Base-by-base conservation (phyloP, 129 eudicot genomes). In the Flaveria brownii region DNA sequence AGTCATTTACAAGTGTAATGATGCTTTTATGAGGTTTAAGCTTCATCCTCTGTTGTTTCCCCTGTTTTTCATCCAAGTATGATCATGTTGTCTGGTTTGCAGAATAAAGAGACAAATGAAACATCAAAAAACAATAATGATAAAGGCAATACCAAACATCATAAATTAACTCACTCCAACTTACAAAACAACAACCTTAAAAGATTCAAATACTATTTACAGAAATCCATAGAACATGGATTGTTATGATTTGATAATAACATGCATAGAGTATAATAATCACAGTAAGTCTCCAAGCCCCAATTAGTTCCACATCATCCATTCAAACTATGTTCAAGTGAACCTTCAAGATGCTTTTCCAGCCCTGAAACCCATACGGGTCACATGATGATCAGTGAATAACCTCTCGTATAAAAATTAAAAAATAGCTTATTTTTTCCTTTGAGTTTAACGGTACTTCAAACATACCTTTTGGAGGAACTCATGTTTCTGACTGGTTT, bases 391-490 rank as follows among this genome's bases (percentile, higher is more conserved):
- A 76, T 78, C 42, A 26, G 54, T 3, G 22, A 60, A 26, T 68
- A 60, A 16, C 1, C 15, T 2, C n/a, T 20, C 54, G 22, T 4
- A 49, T 57, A 33, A 22, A 26, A 49, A 11, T 28, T 7, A 25
- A 23, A 22, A 60, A 0, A 1, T 1, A 16, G 13, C 22, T 28
- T 57, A 16, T 45, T 26, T 47, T 71, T 78, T 16, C 57, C 1
- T 67, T 67, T 10, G 3, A 49, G 23, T 74, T 56, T 1, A 49
- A 81, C 11, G 41, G 17, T 46, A 17, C 17, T 23, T 61, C 2
- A 41, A 73, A 41, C 67, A 51, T 55, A 87, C 90, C 90, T 83
- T 77, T 77, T 87, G n/a, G 81, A 67, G 13, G 87, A 81, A 82
- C 70, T 88, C 47, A 81, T 17, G 71, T 41, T 87, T 79, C 71